phyloP scores from a whole-genome alignment of 2,329 filamentous ascomycete species.

The Claviceps lovelessii region DNA sequence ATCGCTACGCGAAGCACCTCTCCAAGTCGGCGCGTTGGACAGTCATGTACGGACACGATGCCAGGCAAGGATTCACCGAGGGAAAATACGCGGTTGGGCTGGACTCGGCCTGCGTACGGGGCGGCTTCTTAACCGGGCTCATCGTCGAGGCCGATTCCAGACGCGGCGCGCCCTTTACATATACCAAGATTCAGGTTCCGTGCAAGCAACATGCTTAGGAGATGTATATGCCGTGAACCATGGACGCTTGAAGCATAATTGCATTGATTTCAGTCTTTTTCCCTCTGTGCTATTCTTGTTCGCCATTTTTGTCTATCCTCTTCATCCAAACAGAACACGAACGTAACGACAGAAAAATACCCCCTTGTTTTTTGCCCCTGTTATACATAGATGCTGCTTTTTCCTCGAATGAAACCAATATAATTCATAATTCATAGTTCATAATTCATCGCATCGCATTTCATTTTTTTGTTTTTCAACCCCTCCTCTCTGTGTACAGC shows the following conservation, averaged over 20 bases:
- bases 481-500: too few species aligned
- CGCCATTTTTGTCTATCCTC: too few species aligned
- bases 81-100: conserved; percentile 65
- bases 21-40: conserved; percentile 34
- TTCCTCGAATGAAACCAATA: too few species aligned
- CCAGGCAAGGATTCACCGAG: conserved; percentile 48
- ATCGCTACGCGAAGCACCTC: conserved; percentile 30
- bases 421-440: too few species aligned
- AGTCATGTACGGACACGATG: conserved; percentile 80
- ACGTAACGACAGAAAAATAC: too few species aligned
- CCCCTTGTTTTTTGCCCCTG: too few species aligned
- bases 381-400: too few species aligned
- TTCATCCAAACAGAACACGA: too few species aligned
- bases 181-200: conserved; percentile 26
- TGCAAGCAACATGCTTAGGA: conserved; percentile 15
- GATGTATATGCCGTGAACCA: not conserved
- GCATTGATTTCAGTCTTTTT: not conserved
- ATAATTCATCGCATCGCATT: too few species aligned
- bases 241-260: not conserved
- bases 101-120: conserved; percentile 69
- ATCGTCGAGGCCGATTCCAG: conserved; percentile 44
- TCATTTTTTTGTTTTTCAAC: too few species aligned
- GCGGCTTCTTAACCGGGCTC: conserved; percentile 61
- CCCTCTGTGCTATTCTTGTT: not conserved
- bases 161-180: conserved; percentile 17